These are phyloP conservation scores for Tetrapisispora fleetii DNA, from an alignment of 805 yeast species.

Conservation along the genomic window DNA sequence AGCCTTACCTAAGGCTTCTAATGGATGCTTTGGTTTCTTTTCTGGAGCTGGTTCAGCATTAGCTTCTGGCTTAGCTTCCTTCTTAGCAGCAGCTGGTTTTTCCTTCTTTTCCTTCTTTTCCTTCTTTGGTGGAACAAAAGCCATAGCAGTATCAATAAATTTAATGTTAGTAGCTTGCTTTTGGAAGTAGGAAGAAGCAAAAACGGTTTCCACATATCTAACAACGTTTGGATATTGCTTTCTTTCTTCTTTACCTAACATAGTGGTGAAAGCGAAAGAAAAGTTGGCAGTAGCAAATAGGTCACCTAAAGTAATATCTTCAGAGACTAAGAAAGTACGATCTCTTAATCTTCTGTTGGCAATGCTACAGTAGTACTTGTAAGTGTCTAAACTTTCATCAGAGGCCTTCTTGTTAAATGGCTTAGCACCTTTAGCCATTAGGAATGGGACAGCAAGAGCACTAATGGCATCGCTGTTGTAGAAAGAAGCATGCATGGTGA, in stretches of 20 bases:
- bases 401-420: constrained; percentile 75
- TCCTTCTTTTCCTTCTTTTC: constrained; percentile 34
- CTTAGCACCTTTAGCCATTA: constrained; percentile 46
- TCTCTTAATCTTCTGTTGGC: constrained; percentile 51
- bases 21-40: constrained; percentile 87
- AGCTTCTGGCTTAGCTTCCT: constrained; percentile 50
- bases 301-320: constrained; percentile 40
- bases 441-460: constrained; percentile 38
- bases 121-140: constrained; percentile 58
- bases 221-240: constrained; percentile 48
- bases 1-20: constrained; percentile 70
- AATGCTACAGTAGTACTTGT: constrained; percentile 33
- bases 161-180: constrained; percentile 32
- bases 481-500: constrained; percentile 70
- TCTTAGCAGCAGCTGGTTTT: constrained; percentile 24
- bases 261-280: constrained; percentile 31
- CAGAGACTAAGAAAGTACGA: constrained; percentile 68
- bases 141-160: constrained; percentile 40
- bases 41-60: constrained; percentile 61
- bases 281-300: constrained; percentile 8
- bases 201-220: constrained; percentile 65
- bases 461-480: constrained; percentile 57
- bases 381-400: constrained; percentile 35
- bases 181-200: constrained; percentile 38
- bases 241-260: constrained; percentile 60